Base-by-base conservation (phyloP, 192 early-diverging fungal species). In the Backusella liffmaniae region DNA sequence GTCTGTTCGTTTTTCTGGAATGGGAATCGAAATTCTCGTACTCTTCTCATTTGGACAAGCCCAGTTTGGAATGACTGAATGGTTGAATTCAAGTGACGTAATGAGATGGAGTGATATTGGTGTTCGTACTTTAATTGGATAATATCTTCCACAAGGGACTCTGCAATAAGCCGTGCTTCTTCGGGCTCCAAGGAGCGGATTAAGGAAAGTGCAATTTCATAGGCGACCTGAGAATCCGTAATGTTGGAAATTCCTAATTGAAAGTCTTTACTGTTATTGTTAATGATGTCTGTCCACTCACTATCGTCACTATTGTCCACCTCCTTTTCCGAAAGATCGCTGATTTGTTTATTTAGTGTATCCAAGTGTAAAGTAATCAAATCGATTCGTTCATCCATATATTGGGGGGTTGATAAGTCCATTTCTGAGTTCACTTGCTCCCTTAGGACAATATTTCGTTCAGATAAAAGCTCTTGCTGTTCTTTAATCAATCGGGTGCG, bases 301-400 rank as follows among this genome's bases (percentile, higher is more conserved):
- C 29, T 41, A 49, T 71, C 44, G 35, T 74, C 73, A 16, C 36
- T 23, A 9, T 5, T 74, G 5, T 49, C 15, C 9, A 8, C 41
- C 4, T 42, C 26, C 15, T 66, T 53, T 62, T 62, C 56, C 8
- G 26, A 13, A n/a, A 68, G 66, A 12, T 37, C 41, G 4, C 9
- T 32, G 8, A 75, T 67, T 23, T 67, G 42, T 3, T 75, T 37
- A 13, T 44, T 68, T 23, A 77, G 23, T n/a, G 35, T 32, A 49
- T 77, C 70, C 15, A 73, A 23, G 26, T 77, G 36, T 23, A 67
- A 3, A 15, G 76, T 77, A 29, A 77, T 77, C 34, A 67, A 23
- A 39, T 80, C 75, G 10, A 80, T 76, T 21, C 79, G 74, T n/a
- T 76, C 79, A 56, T 80, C 79, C 79, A 80, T 80, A 39, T 80